Conservation (phyloP, 225 moss, liverwort and hornwort genomes). For the Pseudoscleropodium purum region DNA sequence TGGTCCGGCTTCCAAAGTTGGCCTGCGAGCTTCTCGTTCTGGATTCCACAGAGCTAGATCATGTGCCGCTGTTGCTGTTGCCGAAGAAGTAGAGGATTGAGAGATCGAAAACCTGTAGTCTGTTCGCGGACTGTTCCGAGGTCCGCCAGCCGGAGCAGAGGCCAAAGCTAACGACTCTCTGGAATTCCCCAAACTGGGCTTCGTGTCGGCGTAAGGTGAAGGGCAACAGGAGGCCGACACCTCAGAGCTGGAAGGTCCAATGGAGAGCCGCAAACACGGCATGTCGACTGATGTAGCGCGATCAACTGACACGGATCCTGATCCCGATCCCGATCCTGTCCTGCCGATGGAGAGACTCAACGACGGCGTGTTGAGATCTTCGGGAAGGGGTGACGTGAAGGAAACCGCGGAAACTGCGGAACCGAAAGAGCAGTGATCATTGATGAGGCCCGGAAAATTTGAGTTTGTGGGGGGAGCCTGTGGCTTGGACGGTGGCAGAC, state of each 20-base stretch:
- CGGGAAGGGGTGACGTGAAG: neutral
- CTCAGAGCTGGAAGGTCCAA: slow-evolving; percentile 36
- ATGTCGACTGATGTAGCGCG: neutral
- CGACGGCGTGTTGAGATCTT: slow-evolving; percentile 14
- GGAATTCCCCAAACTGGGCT: neutral
- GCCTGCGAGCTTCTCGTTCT: neutral
- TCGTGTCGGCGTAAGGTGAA: slow-evolving; percentile 4
- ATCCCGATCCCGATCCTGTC: neutral
- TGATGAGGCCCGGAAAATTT: neutral
- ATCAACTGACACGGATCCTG: neutral
- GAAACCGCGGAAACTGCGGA: neutral
- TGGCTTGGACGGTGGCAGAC: neutral
- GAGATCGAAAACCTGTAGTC: neutral
- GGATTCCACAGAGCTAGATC: slow-evolving; percentile 8
- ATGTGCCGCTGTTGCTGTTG: neutral
- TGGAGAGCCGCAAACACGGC: slow-evolving; percentile 48
- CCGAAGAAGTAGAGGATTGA: neutral
- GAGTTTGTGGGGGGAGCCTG: neutral
- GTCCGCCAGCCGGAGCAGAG: neutral
- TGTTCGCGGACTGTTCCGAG: neutral
- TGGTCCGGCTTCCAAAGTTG: neutral
- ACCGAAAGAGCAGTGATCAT: neutral
- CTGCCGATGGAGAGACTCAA: slow-evolving; percentile 52
- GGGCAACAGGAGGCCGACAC: slow-evolving; percentile 1
- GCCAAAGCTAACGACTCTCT: neutral